Conservation (phyloP, 1,139 yeast genomes). For the Taphrina sp. region DNA sequence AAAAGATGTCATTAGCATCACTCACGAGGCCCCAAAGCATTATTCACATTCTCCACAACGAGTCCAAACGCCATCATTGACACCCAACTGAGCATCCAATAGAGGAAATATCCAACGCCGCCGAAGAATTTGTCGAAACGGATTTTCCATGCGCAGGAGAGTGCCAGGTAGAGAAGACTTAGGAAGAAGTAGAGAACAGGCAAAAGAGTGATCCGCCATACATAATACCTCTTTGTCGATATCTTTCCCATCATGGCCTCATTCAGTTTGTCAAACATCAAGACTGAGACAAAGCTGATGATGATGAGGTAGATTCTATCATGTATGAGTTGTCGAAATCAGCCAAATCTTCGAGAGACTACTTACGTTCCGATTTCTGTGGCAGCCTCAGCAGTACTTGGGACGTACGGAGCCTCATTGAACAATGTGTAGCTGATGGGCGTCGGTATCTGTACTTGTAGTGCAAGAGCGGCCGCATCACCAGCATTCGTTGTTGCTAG, state of each 20-base stretch:
- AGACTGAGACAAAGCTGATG: constrained; percentile 61
- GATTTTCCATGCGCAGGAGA: constrained; percentile 61
- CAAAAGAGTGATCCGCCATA: constrained; percentile 53
- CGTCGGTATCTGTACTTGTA: constrained; percentile 16
- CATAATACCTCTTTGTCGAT: constrained; percentile 50
- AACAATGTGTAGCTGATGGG: constrained; percentile 17
- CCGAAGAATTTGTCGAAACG: constrained; percentile 58
- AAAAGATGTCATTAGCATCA: too few relatives aligned
- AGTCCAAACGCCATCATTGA: constrained; percentile 64
- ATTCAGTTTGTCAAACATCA: constrained; percentile 59
- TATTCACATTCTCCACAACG: constrained; percentile 59
- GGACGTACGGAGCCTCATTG: constrained; percentile 21
- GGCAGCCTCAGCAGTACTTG: constrained; percentile 33
- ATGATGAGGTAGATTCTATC: constrained; percentile 73
- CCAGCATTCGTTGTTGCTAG: constrained; percentile 17
- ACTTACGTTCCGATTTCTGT: constrained; percentile 62
- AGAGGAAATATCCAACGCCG: constrained; percentile 59
- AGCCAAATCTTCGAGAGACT: too few relatives aligned
- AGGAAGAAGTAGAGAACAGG: constrained; percentile 52
- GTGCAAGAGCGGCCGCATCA: constrained; percentile 19
- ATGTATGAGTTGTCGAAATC: too few relatives aligned
- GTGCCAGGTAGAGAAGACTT: constrained; percentile 56
- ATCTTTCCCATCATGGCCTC: constrained; percentile 50
- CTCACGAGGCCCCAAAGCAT: constrained; percentile 54
- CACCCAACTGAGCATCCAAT: constrained; percentile 62